Evolutionary conservation across 2,329 filamentous ascomycete species (phyloP).

Genomic region (Aurifilum marmelostoma): DNA sequence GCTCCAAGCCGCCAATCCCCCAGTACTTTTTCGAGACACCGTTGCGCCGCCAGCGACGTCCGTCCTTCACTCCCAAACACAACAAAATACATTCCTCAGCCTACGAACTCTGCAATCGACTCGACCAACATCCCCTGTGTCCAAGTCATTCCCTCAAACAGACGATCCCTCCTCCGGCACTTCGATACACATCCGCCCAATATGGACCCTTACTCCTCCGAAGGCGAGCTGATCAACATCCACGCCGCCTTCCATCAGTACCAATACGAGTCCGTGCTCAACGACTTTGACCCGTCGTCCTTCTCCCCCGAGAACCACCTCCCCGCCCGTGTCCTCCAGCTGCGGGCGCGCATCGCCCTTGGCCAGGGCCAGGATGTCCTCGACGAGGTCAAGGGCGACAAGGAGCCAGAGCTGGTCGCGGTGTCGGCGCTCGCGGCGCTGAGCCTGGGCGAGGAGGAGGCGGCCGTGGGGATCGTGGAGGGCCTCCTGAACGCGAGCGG

Average conservation of each 20-base stretch:
- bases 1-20: neutral
- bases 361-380: conserved; percentile 77
- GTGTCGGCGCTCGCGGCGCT: conserved; percentile 75
- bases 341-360: conserved; percentile 82
- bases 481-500: conserved; percentile 67
- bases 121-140: neutral
- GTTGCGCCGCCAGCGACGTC: conserved; percentile 7
- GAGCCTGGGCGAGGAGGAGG: conserved; percentile 60
- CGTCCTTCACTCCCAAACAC: neutral
- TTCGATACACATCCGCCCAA: conserved; percentile 33
- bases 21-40: conserved; percentile 15
- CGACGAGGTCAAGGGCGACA: conserved; percentile 65
- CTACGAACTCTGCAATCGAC: neutral
- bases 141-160: neutral
- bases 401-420: conserved; percentile 74
- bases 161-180: too few relatives aligned
- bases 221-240: conserved; percentile 73
- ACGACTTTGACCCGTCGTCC: conserved; percentile 74
- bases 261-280: conserved; percentile 83
- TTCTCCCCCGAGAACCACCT: conserved; percentile 80
- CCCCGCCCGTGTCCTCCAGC: conserved; percentile 75
- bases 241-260: conserved; percentile 75
- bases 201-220: conserved; percentile 73
- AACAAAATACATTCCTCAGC: neutral
- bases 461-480: conserved; percentile 66